A percentile compares a stretch with the other conserved stretches of the same genome.
Conservation (phyloP, 2,329 filamentous ascomycete species). For the Verticillium dahliae region DNA sequence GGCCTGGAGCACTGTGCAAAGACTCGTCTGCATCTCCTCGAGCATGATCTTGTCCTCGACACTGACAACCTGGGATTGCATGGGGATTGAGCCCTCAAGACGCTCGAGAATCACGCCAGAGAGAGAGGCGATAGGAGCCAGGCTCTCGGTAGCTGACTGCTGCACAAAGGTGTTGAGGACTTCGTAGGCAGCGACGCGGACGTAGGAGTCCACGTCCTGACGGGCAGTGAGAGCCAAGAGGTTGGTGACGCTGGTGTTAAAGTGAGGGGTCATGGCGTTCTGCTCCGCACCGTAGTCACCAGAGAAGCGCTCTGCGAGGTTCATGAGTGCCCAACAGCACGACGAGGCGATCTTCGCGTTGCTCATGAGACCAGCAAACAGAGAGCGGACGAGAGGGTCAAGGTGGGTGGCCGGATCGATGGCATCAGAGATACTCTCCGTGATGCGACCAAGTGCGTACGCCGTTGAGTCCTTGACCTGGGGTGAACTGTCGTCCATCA, state of each 20-base stretch:
- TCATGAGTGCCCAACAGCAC: constrained; percentile 99
- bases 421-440: constrained; percentile 83
- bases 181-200: constrained; percentile 94
- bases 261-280: constrained; percentile 83
- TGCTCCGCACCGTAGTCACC: constrained; percentile 70
- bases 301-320: constrained; percentile 90
- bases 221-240: constrained; percentile 81
- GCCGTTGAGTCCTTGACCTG: constrained; percentile 95
- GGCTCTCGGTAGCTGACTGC: constrained; percentile 81
- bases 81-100: constrained; percentile 79
- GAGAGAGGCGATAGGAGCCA: constrained; percentile 72
- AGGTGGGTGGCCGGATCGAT: constrained; percentile 83
- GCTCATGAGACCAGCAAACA: constrained; percentile 85
- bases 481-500: constrained; percentile 85
- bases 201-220: constrained; percentile 74
- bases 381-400: constrained; percentile 74
- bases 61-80: constrained; percentile 91
- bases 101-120: constrained; percentile 87
- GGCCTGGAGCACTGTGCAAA: constrained; percentile 83
- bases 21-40: constrained; percentile 95
- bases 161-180: constrained; percentile 92
- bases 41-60: constrained; percentile 94
- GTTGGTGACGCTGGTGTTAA: constrained; percentile 83
- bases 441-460: constrained; percentile 92
- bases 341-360: constrained; percentile 96